Percentiles rank a stretch among this genome's conserved stretches.
Evolutionary conservation across 2,329 filamentous ascomycete genomes (phyloP).

Genomic region (Zymoseptoria passerinii): DNA sequence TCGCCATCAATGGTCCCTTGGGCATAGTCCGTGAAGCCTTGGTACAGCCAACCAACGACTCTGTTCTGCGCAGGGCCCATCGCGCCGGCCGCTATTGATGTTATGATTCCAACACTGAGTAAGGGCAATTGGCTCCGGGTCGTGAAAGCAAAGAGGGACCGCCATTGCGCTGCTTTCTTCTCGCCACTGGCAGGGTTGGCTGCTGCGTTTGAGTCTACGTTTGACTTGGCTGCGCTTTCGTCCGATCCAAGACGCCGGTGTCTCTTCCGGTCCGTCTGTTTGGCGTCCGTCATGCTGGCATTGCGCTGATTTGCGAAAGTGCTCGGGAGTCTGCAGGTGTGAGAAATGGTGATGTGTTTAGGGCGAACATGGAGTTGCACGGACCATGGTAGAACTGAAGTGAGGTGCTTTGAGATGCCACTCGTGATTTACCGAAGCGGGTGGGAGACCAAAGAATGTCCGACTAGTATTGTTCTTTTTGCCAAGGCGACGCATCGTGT

Average conservation of each 20-base stretch:
- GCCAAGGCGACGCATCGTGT: conserved; percentile 10
- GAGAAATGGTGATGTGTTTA: neutral
- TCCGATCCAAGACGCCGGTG: conserved; percentile 12
- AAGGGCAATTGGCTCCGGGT: conserved; percentile 50
- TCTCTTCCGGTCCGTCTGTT: conserved; percentile 4
- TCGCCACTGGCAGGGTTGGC: conserved; percentile 3
- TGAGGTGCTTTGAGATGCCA: conserved; percentile 9
- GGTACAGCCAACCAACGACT: conserved; percentile 67
- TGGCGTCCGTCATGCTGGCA: neutral
- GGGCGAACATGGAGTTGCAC: conserved; percentile 7
- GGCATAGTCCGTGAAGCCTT: conserved; percentile 59
- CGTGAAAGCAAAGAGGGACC: conserved; percentile 64
- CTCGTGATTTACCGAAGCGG: conserved; percentile 7
- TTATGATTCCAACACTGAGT: conserved; percentile 47
- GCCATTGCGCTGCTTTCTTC: conserved; percentile 34
- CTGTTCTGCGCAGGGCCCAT: conserved; percentile 59
- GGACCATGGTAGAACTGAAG: conserved; percentile 11
- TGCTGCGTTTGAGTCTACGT: neutral
- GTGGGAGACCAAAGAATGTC: conserved; percentile 18
- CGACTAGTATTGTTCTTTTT: conserved; percentile 28
- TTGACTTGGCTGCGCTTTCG: conserved; percentile 10
- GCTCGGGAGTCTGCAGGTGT: neutral
- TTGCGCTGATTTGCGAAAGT: neutral
- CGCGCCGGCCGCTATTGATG: conserved; percentile 53
- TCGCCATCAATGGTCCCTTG: conserved; percentile 42